Evolutionary conservation across 768 basidiomycete genomes (phyloP).

Genomic region (Boletellus ananas): DNA sequence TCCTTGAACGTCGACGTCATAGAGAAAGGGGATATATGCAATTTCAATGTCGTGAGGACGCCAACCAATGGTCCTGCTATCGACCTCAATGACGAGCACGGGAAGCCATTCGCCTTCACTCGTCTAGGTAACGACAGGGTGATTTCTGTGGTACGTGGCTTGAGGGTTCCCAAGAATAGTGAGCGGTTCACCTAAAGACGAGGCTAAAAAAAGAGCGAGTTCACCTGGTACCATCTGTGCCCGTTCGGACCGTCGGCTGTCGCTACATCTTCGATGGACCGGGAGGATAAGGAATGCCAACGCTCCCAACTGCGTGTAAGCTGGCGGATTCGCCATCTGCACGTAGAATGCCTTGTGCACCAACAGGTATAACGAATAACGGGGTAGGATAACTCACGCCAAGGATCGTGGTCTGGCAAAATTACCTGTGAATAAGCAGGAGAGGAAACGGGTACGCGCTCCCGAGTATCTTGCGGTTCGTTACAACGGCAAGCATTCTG

Average conservation of each 20-base stretch:
- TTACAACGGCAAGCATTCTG: not conserved
- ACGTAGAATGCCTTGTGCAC: not conserved
- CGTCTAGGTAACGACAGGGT: too few species aligned
- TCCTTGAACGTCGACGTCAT: slow-evolving; percentile 37
- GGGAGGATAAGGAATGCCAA: too few species aligned
- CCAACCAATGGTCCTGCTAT: slow-evolving; percentile 43
- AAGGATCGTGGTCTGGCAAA: not conserved
- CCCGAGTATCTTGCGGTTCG: not conserved
- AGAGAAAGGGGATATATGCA: too few species aligned
- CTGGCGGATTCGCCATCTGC: not conserved
- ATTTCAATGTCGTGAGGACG: too few species aligned
- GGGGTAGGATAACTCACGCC: not conserved
- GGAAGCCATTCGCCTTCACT: slow-evolving; percentile 6
- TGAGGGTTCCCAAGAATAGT: not conserved
- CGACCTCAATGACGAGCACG: slow-evolving; percentile 46
- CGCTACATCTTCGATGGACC: slow-evolving; percentile 46
- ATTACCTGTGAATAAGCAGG: not conserved
- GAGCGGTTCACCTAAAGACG: not conserved
- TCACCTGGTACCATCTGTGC: slow-evolving; percentile 48
- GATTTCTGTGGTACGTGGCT: slow-evolving; percentile 6
- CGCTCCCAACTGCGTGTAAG: not conserved
- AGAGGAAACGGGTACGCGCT: too few species aligned
- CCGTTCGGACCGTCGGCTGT: slow-evolving; percentile 39
- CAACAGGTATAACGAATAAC: not conserved
- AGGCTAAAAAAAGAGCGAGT: not conserved